phyloP scores from a whole-genome alignment of 73 alveolate genomes.

The Blepharisma japonicum region DNA sequence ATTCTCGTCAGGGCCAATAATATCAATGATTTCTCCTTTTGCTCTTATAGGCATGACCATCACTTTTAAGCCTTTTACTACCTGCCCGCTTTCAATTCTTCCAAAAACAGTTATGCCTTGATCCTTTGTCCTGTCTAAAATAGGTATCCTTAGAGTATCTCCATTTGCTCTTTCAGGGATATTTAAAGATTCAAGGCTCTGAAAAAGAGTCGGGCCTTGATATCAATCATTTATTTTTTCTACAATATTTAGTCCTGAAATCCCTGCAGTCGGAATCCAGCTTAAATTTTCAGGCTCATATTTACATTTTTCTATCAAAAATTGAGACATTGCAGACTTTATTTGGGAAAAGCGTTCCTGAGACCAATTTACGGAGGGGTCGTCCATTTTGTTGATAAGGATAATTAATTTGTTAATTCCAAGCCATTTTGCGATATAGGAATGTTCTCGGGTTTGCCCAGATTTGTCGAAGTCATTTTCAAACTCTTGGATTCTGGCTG shows the following conservation, averaged over 20 bases:
- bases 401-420: slow-evolving; percentile 92
- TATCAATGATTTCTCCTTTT: slow-evolving; percentile 33
- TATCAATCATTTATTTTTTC: slow-evolving; percentile 85
- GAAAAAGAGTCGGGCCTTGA: slow-evolving; percentile 89
- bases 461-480: slow-evolving; percentile 98
- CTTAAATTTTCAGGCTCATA: slow-evolving; percentile 73
- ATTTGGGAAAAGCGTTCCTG: slow-evolving; percentile 91
- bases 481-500: slow-evolving; percentile 98
- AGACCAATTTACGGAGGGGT: slow-evolving; percentile 94
- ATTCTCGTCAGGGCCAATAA: slow-evolving; percentile 41
- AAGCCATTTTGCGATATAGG: slow-evolving; percentile 87
- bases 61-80: slow-evolving; percentile 43
- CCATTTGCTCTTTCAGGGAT: slow-evolving; percentile 68
- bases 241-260: slow-evolving; percentile 91
- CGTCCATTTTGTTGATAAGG: slow-evolving; percentile 99
- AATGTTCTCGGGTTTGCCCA: slow-evolving; percentile 99
- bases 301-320: slow-evolving; percentile 74
- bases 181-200: slow-evolving; percentile 82
- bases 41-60: slow-evolving; percentile 38
- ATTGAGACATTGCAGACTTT: slow-evolving; percentile 62
- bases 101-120: slow-evolving; percentile 40
- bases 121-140: slow-evolving; percentile 42
- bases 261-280: slow-evolving; percentile 96
- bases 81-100: slow-evolving; percentile 49
- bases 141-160: slow-evolving; percentile 50